Evolutionary conservation across 768 basidiomycete species (phyloP).

Genomic region (Lentinula sp.): DNA sequence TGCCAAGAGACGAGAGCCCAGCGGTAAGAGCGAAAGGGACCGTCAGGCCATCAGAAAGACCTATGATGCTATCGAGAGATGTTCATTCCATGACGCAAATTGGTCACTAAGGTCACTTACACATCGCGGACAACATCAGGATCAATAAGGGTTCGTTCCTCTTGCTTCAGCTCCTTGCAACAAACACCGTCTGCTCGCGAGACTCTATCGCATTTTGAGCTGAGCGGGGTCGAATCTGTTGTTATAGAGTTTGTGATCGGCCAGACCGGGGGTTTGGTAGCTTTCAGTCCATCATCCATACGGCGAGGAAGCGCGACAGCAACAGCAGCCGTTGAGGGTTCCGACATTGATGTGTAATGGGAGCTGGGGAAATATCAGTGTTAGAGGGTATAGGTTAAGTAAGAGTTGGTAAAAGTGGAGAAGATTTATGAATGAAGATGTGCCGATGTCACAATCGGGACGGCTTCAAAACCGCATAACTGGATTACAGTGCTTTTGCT

Average conservation of each 20-base stretch:
- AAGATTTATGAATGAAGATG: neutral
- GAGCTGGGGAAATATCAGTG: too few relatives aligned
- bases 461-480: neutral
- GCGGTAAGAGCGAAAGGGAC: slow-evolving; percentile 91
- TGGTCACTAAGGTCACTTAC: slow-evolving; percentile 36
- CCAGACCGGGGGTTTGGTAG: slow-evolving; percentile 57
- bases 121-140: slow-evolving; percentile 86
- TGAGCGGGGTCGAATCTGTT: slow-evolving; percentile 34
- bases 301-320: slow-evolving; percentile 6
- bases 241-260: slow-evolving; percentile 41
- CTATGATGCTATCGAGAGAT: slow-evolving; percentile 58
- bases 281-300: slow-evolving; percentile 3
- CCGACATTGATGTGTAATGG: neutral
- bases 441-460: neutral
- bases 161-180: slow-evolving; percentile 84
- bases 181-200: slow-evolving; percentile 61
- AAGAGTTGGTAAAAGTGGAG: too few relatives aligned
- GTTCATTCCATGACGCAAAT: neutral
- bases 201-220: slow-evolving; percentile 53
- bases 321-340: neutral
- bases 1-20: slow-evolving; percentile 83
- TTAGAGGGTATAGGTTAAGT: too few relatives aligned
- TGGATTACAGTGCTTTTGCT: too few relatives aligned
- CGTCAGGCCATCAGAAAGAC: slow-evolving; percentile 86
- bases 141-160: slow-evolving; percentile 76